Percentiles rank a stretch among this genome's conserved stretches.
Conservation (phyloP, 129 eudicot genomes). For the Smallanthus sonchifolius region DNA sequence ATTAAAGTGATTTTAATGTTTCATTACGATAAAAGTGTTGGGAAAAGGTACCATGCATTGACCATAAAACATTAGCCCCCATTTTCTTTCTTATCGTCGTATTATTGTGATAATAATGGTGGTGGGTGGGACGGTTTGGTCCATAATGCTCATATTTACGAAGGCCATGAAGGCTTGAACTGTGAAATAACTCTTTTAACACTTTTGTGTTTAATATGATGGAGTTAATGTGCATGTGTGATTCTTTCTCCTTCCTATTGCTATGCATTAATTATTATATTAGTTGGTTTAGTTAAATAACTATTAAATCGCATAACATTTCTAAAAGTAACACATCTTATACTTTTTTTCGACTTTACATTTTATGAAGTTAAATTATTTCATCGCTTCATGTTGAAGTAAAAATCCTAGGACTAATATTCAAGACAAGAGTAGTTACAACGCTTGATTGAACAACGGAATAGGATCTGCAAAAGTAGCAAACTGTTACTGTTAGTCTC, state of each 20-base stretch:
- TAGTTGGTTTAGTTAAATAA: too few species aligned
- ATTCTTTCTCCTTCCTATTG: background rate
- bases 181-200: background rate
- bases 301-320: background rate
- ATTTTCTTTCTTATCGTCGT: slow-evolving; percentile 1
- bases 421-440: too few species aligned
- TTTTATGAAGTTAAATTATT: background rate
- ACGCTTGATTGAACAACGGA: too few species aligned
- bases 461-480: too few species aligned
- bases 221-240: background rate
- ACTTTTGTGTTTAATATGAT: background rate
- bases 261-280: too few species aligned
- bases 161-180: slow-evolving; percentile 9
- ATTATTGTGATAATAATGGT: slow-evolving; percentile 6
- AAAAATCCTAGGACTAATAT: too few species aligned
- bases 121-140: slow-evolving; percentile 16
- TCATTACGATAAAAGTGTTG: slow-evolving; percentile 2
- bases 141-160: slow-evolving; percentile 7
- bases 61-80: slow-evolving; percentile 6
- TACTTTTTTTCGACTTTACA: background rate
- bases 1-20: background rate
- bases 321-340: background rate
- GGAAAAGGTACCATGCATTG: background rate
- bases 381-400: background rate
- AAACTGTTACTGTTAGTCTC: too few species aligned